Base-by-base conservation (phyloP, 306 rosid species). In the Cicer pinnatifidum region DNA sequence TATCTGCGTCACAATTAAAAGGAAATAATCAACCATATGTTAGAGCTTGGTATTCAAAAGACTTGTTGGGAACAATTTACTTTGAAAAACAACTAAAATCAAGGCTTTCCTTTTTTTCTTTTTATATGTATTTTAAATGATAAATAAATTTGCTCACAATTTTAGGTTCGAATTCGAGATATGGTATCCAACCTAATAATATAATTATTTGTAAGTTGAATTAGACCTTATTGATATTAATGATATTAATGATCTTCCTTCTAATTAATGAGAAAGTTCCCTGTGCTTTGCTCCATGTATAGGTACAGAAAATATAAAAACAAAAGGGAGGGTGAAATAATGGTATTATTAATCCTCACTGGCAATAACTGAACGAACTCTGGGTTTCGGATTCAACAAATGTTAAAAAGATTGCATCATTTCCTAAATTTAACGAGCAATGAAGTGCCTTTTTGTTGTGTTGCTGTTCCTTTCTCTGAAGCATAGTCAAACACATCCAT, bases 401-500 rank as follows among this genome's bases (percentile, higher is more conserved):
- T 7, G 50, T 56, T 39, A 40, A 43, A 45, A 78, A 54, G 33
- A 54, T 23, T 11, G 39, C 6, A 35, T 16, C 9, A 19, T 38
- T 17, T 62, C 64, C 41, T 7, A 65, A 59, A 41, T 58, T 64
- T 53, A 78, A 70, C 12, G 77, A 75, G 80, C 53, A 81, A 70
- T 61, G 62, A 54, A 48, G 47, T 59, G 52, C 16, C 71, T 43
- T 80, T 77, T 79, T 75, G 86, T 85, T 72, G 70, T 56, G 79
- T 84, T 83, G 84, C 82, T 86, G 91, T 90, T 88, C 83, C 78
- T 81, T 41, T 72, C 78, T 77, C 77, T 63, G 77, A 69, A 58
- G 75, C 77, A 59, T 82, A 81, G 94, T 86, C 97, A 91, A 89
- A 81, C 64, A 75, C 35, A 83, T 62, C 83, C 69, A 88, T 91